Conservation (phyloP, 139 green algal species). For the Chlamydomonas eustigma region DNA sequence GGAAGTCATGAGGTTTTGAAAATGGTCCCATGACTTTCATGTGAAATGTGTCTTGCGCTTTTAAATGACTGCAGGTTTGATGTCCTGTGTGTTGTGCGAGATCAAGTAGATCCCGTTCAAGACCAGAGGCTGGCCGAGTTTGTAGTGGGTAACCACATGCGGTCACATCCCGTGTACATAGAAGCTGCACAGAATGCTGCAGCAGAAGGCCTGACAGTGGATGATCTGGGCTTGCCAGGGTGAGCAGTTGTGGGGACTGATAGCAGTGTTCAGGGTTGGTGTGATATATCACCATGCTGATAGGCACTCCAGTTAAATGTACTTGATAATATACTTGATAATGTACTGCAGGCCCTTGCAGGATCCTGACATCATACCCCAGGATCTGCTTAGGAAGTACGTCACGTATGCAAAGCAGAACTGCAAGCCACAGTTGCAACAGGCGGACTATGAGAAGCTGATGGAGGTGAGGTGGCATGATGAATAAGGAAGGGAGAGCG, state of each 20-base stretch:
- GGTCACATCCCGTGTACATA: conserved; percentile 66
- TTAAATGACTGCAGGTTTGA: conserved; percentile 81
- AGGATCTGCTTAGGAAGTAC: conserved; percentile 96
- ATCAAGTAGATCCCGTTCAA: conserved; percentile 88
- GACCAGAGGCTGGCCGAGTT: conserved; percentile 92
- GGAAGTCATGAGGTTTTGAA: too few relatives aligned
- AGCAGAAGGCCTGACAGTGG: neutral
- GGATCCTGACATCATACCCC: conserved; percentile 68
- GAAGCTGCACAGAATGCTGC: conserved; percentile 11
- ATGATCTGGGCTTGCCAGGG: conserved; percentile 19
- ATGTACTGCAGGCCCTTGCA: conserved; percentile 18
- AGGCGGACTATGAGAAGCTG: conserved; percentile 45
- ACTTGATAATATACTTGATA: neutral
- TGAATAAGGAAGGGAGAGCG: too few relatives aligned
- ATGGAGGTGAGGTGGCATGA: conserved; percentile 32
- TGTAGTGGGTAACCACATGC: conserved; percentile 83
- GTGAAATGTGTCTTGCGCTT: too few relatives aligned
- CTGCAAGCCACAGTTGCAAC: conserved; percentile 52
- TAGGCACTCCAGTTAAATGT: too few relatives aligned
- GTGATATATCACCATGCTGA: too few relatives aligned
- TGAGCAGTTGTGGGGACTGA: neutral
- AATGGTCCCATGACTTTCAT: too few relatives aligned
- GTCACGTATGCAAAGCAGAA: conserved; percentile 92
- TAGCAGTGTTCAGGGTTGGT: too few relatives aligned
- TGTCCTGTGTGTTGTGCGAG: conserved; percentile 92